Conservation (phyloP, 306 rosid species). For the Urtica urens region DNA sequence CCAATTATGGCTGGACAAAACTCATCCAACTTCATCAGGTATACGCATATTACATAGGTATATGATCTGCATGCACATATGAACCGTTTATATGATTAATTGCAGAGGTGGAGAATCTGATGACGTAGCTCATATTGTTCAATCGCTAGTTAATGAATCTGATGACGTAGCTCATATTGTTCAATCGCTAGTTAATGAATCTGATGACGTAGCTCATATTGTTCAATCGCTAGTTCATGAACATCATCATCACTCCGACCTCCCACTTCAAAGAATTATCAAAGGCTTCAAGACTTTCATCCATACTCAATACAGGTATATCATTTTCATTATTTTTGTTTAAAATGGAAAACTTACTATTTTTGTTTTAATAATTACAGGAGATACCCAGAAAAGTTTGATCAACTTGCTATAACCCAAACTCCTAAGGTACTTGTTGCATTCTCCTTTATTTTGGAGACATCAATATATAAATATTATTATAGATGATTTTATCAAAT, state of each 20-base stretch:
- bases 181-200: neutral
- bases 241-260: neutral
- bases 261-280: constrained; percentile 21
- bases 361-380: constrained; percentile 19
- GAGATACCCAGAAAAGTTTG: constrained; percentile 10
- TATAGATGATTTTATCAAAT: neutral
- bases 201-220: neutral
- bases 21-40: neutral
- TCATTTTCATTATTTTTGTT: neutral
- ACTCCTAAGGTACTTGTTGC: constrained; percentile 35
- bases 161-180: too few species aligned
- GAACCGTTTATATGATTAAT: neutral
- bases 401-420: constrained; percentile 28
- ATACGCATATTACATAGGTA: neutral
- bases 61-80: neutral
- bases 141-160: too few species aligned
- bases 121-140: too few species aligned
- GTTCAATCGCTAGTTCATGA: neutral
- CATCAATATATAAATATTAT: neutral
- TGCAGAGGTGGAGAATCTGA: too few species aligned
- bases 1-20: neutral
- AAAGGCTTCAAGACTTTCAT: constrained; percentile 35
- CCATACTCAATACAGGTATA: constrained; percentile 34
- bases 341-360: neutral
- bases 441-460: neutral